A percentile compares a stretch with the other conserved stretches of the same genome.
These are phyloP conservation scores for Cudoniella acicularis DNA, from an alignment of 495 filamentous ascomycete species.

Conservation along the genomic window DNA sequence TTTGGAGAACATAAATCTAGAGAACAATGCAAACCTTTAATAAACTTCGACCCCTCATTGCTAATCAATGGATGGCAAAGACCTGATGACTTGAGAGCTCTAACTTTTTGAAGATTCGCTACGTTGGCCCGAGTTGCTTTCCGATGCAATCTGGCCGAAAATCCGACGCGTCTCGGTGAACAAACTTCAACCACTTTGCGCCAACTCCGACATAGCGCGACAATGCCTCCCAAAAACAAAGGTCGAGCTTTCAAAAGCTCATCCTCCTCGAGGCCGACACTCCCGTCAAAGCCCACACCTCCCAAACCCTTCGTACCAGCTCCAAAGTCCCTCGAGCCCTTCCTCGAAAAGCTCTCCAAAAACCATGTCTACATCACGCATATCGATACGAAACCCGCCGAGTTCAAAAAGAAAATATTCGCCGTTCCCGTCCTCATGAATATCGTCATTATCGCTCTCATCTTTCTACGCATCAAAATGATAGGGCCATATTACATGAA, in stretches of 20 bases:
- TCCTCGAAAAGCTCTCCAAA: slow-evolving; percentile 57
- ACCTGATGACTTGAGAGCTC: not conserved
- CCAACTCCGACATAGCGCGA: not conserved
- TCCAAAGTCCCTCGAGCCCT: slow-evolving; percentile 46
- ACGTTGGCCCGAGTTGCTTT: slow-evolving; percentile 3
- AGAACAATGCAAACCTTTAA: slow-evolving; percentile 13
- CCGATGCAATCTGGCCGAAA: not conserved
- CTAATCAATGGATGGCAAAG: slow-evolving; percentile 8
- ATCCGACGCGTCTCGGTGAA: not conserved
- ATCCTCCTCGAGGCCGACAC: not conserved
- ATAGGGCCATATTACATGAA: slow-evolving; percentile 63
- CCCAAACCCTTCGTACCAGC: slow-evolving; percentile 65
- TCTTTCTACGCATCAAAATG: slow-evolving; percentile 57
- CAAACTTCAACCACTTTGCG: not conserved
- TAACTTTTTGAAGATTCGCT: not conserved
- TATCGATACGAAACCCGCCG: slow-evolving; percentile 60
- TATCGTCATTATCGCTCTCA: slow-evolving; percentile 49
- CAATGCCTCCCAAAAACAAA: slow-evolving; percentile 9
- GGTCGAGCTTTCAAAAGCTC: slow-evolving; percentile 4
- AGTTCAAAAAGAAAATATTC: slow-evolving; percentile 75
- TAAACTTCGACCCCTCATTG: slow-evolving; percentile 24
- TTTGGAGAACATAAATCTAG: not conserved
- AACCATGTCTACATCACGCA: slow-evolving; percentile 74
- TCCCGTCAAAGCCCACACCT: slow-evolving; percentile 5
- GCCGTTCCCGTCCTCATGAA: slow-evolving; percentile 69